Evolutionary conservation across 768 basidiomycete species (phyloP), one percentile per base, ranked within the genome.

Genomic region (Hericium rajendrae): DNA sequence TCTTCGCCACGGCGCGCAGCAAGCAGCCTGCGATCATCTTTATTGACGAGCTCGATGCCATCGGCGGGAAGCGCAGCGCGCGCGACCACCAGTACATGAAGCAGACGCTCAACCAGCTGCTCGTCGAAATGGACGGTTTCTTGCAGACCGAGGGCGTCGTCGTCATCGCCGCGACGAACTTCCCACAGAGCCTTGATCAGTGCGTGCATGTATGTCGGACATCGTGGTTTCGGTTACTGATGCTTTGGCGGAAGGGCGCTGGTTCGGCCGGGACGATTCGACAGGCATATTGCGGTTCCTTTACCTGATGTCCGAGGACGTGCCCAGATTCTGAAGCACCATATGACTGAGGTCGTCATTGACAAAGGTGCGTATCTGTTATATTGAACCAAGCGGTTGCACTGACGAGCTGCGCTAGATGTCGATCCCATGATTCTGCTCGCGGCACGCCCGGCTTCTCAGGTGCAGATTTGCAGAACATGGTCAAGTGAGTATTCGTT

Each of bases 111-210:
- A 99, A 99, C 66, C 95, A 98, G 71, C 79, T 99, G 15, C 79
- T 99, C 53, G 91, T 94, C 41, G 97, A 99, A 70, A 87, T 98
- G 81, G 97, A 99, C 66, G 97, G 97, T 2, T 99, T 99, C 76
- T 76, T 86, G 68, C 91, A 94, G 68, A 83, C 78, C 28, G 93
- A 98, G 70, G 95, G 94, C 26, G 83, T 99, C 62, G 93, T 98
- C 58, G 89, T 97, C 60, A 91, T 97, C 57, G 94, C 90, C 37
- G 91, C 88, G n/a, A 99, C 97, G 53, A 99, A 99, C 71, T 97
- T 98, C 71, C 95, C 95, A 1, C 84, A 97, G 66, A 86, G 86
- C 54, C 76, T 99, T 60, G 97, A 99, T 69, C 85, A 83, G 90
- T 91, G 60, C 68, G 85, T 77, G 43, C 32, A 57, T 54, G 12